These are phyloP conservation scores for Biscogniauxia mediterranea DNA, from an alignment of 2,329 filamentous ascomycete species.

Conservation along the genomic window DNA sequence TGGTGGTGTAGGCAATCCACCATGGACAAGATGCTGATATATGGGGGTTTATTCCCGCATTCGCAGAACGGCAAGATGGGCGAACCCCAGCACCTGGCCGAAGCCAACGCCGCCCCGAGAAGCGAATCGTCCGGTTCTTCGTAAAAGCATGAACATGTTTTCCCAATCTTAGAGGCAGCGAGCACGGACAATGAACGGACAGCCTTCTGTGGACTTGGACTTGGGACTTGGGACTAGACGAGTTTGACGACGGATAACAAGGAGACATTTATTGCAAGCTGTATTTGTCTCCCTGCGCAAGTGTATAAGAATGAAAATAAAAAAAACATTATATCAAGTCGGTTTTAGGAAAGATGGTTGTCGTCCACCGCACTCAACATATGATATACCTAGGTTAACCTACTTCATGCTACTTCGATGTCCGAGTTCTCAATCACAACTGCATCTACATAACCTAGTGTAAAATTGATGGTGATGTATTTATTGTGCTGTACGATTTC, in stretches of 20 bases:
- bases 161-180: slow-evolving; percentile 14
- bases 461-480: too few relatives aligned
- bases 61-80: slow-evolving; percentile 92
- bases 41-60: slow-evolving; percentile 31
- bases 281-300: too few relatives aligned
- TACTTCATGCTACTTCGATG: too few relatives aligned
- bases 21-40: slow-evolving; percentile 32
- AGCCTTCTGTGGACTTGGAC: not conserved
- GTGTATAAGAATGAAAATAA: too few relatives aligned
- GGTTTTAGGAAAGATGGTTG: too few relatives aligned
- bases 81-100: slow-evolving; percentile 70
- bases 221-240: not conserved
- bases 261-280: too few relatives aligned
- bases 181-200: not conserved
- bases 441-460: too few relatives aligned
- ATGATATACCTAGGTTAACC: too few relatives aligned
- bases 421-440: too few relatives aligned
- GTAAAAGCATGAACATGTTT: slow-evolving; percentile 25
- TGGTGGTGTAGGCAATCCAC: slow-evolving; percentile 3
- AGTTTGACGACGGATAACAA: not conserved
- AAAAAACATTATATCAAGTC: too few relatives aligned
- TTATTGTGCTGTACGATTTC: too few relatives aligned
- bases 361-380: too few relatives aligned
- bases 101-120: slow-evolving; percentile 47
- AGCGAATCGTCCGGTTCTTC: slow-evolving; percentile 39